phyloP scores from a whole-genome alignment of 2,329 filamentous ascomycete species.

The Ceratocystis cubensis region DNA sequence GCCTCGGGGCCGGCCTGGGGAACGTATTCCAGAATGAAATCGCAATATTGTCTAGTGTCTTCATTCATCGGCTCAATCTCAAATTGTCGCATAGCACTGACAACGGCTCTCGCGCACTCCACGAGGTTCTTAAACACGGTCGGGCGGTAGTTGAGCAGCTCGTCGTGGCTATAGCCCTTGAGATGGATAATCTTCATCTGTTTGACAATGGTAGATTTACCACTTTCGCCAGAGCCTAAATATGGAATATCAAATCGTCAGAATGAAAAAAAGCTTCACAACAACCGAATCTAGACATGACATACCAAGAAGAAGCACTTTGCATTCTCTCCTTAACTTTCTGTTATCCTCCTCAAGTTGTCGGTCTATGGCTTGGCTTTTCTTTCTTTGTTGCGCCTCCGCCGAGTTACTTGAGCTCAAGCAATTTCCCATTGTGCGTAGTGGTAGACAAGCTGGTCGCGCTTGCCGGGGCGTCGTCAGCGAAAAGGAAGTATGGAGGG shows the following conservation, averaged over 20 bases:
- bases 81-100: slow-evolving; percentile 85
- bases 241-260: background rate
- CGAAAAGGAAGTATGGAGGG: background rate
- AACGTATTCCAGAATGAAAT: slow-evolving; percentile 75
- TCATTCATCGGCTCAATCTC: slow-evolving; percentile 64
- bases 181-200: slow-evolving; percentile 99
- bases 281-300: background rate
- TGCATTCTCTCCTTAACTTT: slow-evolving; percentile 91
- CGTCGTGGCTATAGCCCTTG: slow-evolving; percentile 90
- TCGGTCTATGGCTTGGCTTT: slow-evolving; percentile 90
- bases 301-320: slow-evolving; percentile 87
- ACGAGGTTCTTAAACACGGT: slow-evolving; percentile 98
- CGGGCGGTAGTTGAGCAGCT: slow-evolving; percentile 83
- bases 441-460: background rate
- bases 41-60: slow-evolving; percentile 59
- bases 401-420: slow-evolving; percentile 71
- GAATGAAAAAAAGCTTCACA: background rate
- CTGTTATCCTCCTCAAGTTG: slow-evolving; percentile 89
- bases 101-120: slow-evolving; percentile 89
- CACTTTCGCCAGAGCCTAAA: slow-evolving; percentile 89
- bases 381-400: slow-evolving; percentile 86
- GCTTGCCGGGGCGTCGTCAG: background rate
- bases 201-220: slow-evolving; percentile 98
- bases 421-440: slow-evolving; percentile 69
- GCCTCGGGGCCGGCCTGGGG: slow-evolving; percentile 84